phyloP scores from a whole-genome alignment of 345 rosid genomes.

The Acer campestre region DNA sequence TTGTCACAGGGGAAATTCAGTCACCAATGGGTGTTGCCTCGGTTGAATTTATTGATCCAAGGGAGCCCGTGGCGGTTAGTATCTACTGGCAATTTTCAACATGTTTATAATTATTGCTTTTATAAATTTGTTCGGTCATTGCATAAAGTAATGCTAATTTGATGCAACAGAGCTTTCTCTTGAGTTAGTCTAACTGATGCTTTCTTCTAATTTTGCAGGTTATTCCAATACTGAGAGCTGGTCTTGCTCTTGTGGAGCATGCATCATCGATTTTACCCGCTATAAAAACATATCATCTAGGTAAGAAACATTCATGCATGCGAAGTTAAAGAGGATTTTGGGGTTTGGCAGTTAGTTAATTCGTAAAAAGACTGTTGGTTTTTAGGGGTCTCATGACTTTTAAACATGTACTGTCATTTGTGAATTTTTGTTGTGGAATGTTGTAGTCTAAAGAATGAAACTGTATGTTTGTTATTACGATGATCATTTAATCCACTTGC shows the following conservation, averaged over 20 bases:
- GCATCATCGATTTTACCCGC: constrained; percentile 88
- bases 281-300: constrained; percentile 79
- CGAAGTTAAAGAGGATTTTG: background rate
- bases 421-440: background rate
- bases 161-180: constrained; percentile 5
- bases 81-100: background rate
- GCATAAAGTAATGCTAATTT: background rate
- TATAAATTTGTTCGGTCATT: background rate
- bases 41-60: constrained; percentile 95
- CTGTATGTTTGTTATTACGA: background rate
- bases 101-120: background rate
- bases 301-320: constrained; percentile 33
- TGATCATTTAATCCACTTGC: background rate
- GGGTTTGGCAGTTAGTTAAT: background rate
- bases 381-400: background rate
- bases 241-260: constrained; percentile 90
- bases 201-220: constrained; percentile 51
- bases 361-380: background rate
- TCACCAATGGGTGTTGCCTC: constrained; percentile 87
- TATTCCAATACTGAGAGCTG: constrained; percentile 91
- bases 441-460: background rate
- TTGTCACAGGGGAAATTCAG: constrained; percentile 80
- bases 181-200: background rate
- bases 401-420: background rate
- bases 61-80: constrained; percentile 86